These are phyloP conservation scores for Dionaea muscipula DNA, from an alignment of 179 eudicot species.

Conservation along the genomic window DNA sequence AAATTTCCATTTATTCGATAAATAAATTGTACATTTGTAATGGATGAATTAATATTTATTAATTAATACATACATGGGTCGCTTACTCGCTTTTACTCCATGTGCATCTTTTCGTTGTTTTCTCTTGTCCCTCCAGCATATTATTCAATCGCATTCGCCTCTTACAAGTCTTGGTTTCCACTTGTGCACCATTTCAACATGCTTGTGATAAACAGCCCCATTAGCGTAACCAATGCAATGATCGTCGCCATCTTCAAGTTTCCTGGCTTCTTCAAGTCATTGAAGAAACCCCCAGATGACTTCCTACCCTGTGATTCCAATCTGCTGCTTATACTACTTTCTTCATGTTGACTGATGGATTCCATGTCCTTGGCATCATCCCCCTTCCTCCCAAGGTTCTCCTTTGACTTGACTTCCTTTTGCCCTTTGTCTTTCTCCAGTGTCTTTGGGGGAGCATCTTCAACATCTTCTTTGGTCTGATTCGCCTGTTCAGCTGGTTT, in stretches of 20 bases:
- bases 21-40: no score
- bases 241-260: conserved; percentile 17
- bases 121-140: no score
- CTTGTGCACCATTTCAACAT: conserved; percentile 11
- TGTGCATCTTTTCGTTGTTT: no score
- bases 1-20: no score
- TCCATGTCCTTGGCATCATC: conserved; percentile 2
- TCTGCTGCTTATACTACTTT: neutral
- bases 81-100: no score
- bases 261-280: conserved; percentile 26
- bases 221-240: conserved; percentile 20
- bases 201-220: conserved; percentile 24
- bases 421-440: conserved; percentile 7
- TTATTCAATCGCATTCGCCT: neutral
- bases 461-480: conserved; percentile 2
- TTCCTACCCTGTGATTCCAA: neutral
- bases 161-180: neutral
- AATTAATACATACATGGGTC: no score
- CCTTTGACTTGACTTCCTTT: neutral
- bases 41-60: no score
- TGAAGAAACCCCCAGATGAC: conserved; percentile 10
- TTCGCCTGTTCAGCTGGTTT: neutral
- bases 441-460: conserved; percentile 1
- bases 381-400: no score
- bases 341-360: neutral